A percentile compares a stretch with the other conserved stretches of the same genome.
These are phyloP conservation scores for Astrocystis sublimbata DNA, from an alignment of 495 filamentous ascomycete genomes.

Conservation along the genomic window DNA sequence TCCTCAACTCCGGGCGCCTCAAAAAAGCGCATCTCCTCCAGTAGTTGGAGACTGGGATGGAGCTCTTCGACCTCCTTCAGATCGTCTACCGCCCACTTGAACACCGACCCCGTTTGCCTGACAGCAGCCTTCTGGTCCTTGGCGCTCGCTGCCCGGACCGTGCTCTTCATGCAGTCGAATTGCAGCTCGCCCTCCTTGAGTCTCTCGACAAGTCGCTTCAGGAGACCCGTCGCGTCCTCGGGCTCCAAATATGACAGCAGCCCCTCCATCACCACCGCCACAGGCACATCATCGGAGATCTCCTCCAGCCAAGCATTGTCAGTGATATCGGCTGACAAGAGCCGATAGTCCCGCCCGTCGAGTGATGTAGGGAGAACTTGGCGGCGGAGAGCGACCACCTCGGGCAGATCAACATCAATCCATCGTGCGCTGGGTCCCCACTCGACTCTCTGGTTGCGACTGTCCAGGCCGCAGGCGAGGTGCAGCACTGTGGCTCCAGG, in stretches of 20 bases:
- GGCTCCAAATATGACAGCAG: conserved; percentile 15
- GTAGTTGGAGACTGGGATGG: neutral
- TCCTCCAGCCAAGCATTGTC: conserved; percentile 13
- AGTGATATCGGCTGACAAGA: conserved; percentile 9
- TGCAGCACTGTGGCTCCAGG: conserved; percentile 16
- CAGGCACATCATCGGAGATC: conserved; percentile 1
- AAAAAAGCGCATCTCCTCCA: conserved; percentile 6
- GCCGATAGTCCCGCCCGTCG: conserved; percentile 14
- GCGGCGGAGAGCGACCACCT: conserved; percentile 18
- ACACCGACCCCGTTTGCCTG: conserved; percentile 3
- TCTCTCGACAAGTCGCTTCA: conserved; percentile 5
- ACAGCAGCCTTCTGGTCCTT: conserved; percentile 5
- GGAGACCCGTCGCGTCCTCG: neutral
- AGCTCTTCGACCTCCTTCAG: conserved; percentile 11
- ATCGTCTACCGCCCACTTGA: conserved; percentile 16
- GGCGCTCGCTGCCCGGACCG: neutral
- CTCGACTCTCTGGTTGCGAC: conserved; percentile 17
- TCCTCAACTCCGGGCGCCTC: conserved; percentile 14
- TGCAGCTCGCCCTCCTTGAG: conserved; percentile 15
- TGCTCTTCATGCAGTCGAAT: conserved; percentile 10
- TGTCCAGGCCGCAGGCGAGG: conserved; percentile 18
- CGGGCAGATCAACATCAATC: conserved; percentile 20
- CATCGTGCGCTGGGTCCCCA: conserved; percentile 8
- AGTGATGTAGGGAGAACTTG: conserved; percentile 9
- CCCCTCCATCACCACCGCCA: conserved; percentile 19